Evolutionary conservation across 768 basidiomycete species (phyloP), one percentile per base, ranked within the genome.

Genomic region (Lentinula lateritia): DNA sequence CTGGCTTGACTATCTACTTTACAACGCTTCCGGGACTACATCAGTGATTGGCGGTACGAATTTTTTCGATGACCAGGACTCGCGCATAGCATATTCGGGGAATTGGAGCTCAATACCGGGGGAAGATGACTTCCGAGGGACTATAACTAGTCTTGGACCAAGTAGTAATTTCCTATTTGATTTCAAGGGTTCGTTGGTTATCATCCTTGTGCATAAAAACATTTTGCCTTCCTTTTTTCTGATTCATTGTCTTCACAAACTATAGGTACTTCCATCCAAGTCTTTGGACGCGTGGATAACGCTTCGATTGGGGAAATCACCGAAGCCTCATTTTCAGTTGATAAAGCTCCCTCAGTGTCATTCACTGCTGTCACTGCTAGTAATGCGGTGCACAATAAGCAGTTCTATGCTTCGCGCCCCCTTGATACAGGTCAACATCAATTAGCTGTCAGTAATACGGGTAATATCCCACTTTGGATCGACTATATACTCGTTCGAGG

Each of bases 1-100:
- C 35, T 70, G 64, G 65, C 50, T 70, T 15, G 69, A 70, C 48
- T 70, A 70, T 57, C 41, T 70, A 20, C 63, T 70, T 7, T 70
- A 70, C 50, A 54, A 60, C 28, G 63, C 69, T 4, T 66, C 69
- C 4, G n/a, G 45, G 28, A 28, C 28, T 18, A 61, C 64, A 2
- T 63, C 64, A 2, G 59, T 63, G 12, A 60, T 60, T 42, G 65
- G 62, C 6, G 48, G 66, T 34, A 50, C 64, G 15, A 67, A 62
- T 28, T 68, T 69, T 35, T 45, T 69, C 12, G 69, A 70, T 54
- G 69, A 70, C 36, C 59, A 16, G 13, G 64, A 67, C 50, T 50
- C 64, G 6, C 58, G 54, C 2, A 43, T 70, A 13, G 46, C 35
- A 28, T 70, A 67, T 52, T 54, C 66, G 12, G 69, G 69, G 0